Evolutionary conservation across 192 early-diverging fungal genomes (phyloP).

Genomic region (Coemansia sp.): DNA sequence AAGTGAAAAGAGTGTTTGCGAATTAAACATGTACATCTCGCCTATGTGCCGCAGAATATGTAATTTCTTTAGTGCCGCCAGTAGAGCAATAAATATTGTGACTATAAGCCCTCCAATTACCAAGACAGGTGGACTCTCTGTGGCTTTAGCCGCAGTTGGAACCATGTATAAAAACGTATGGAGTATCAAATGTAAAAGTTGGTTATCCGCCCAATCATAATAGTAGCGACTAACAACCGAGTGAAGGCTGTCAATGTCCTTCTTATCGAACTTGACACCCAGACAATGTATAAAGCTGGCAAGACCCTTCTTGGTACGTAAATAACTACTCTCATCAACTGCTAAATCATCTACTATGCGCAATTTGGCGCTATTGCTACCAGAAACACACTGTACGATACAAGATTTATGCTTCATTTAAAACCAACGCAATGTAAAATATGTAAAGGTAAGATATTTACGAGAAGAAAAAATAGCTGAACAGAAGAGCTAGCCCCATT

Average conservation of each 20-base stretch:
- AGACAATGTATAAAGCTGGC: neutral
- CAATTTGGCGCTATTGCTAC: too few species aligned
- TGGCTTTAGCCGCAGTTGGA: neutral
- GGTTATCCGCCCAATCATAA: neutral
- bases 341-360: neutral
- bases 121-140: neutral
- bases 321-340: neutral
- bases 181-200: neutral
- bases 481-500: neutral
- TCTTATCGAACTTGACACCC: neutral
- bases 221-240: neutral
- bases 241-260: neutral
- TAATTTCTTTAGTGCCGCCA: neutral
- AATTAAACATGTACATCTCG: neutral
- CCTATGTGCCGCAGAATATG: neutral
- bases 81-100: neutral
- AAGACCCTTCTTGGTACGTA: neutral
- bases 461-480: neutral
- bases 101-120: neutral
- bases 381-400: neutral
- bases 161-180: neutral
- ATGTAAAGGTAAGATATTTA: neutral
- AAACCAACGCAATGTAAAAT: neutral
- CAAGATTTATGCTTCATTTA: slow-evolving; percentile 1
- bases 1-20: neutral